A percentile compares a stretch with the other conserved stretches of the same genome.
These are phyloP conservation scores for Epichloe hybrida DNA, from an alignment of 2,329 filamentous ascomycete genomes.

Conservation along the genomic window DNA sequence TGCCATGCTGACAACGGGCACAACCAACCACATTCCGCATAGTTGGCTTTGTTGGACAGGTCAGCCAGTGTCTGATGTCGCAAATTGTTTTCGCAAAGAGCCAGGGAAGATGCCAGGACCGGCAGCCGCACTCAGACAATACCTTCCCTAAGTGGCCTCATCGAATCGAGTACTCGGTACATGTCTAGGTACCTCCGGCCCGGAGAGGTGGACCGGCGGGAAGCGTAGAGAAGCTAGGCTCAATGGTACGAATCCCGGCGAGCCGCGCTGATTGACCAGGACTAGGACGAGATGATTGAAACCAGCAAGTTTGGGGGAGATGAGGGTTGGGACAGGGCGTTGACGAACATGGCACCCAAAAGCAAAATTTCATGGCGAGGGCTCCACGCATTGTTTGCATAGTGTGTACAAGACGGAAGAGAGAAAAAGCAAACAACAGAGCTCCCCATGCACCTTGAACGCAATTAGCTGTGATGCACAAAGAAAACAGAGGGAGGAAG, in stretches of 20 bases:
- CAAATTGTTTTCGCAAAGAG: background rate
- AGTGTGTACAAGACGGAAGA: too few relatives aligned
- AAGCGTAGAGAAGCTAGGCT: slow-evolving; percentile 2
- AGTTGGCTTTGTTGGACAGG: background rate
- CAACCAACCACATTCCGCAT: background rate
- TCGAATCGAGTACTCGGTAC: too few relatives aligned
- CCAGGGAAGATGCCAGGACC: background rate
- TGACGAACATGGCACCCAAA: background rate
- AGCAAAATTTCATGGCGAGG: background rate
- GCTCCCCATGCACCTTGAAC: too few relatives aligned
- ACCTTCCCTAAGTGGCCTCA: too few relatives aligned
- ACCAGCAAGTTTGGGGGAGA: background rate
- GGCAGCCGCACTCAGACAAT: background rate
- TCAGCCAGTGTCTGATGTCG: background rate
- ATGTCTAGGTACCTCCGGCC: background rate
- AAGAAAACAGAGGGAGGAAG: too few relatives aligned
- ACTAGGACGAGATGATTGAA: background rate
- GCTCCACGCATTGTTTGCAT: too few relatives aligned
- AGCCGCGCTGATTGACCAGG: slow-evolving; percentile 2
- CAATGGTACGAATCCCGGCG: slow-evolving; percentile 7
- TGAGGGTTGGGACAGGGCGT: background rate
- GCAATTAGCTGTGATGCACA: too few relatives aligned
- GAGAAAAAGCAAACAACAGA: too few relatives aligned
- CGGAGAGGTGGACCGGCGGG: background rate
- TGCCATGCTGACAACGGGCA: background rate